A percentile compares a stretch with the other conserved stretches of the same genome.
phyloP scores from a whole-genome alignment of 306 rosid genomes.

The Myrica gale region DNA sequence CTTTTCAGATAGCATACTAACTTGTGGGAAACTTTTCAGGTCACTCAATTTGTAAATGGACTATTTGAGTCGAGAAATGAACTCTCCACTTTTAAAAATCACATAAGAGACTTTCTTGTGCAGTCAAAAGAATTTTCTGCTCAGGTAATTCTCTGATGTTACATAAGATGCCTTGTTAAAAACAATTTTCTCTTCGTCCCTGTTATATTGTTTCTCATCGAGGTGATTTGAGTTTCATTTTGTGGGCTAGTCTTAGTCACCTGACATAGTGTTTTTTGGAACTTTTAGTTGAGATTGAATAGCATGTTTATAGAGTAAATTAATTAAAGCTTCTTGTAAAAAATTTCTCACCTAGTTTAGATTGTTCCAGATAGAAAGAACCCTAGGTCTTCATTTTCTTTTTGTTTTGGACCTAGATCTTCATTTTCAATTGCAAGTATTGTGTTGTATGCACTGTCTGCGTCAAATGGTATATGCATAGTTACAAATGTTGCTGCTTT shows the following conservation, averaged over 20 bases:
- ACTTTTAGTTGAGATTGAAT: neutral
- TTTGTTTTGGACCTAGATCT: too few species aligned
- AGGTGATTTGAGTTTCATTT: neutral
- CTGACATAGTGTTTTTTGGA: neutral
- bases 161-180: neutral
- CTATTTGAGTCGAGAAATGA: constrained; percentile 80
- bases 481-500: neutral
- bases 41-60: constrained; percentile 86
- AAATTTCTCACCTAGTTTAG: neutral
- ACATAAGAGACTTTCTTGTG: constrained; percentile 82
- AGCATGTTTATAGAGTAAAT: neutral
- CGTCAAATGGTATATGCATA: neutral
- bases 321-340: too few species aligned
- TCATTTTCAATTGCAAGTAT: too few species aligned
- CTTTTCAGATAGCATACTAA: constrained; percentile 7
- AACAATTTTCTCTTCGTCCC: neutral
- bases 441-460: too few species aligned
- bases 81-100: constrained; percentile 71
- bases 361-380: too few species aligned
- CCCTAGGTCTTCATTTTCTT: too few species aligned
- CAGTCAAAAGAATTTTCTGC: constrained; percentile 99
- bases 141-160: constrained; percentile 54
- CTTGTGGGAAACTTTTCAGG: constrained; percentile 44
- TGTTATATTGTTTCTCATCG: neutral
- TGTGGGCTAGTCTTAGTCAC: neutral